phyloP scores from a whole-genome alignment of 352 stramenopile genomes.

The Phytophthora tentaculata region DNA sequence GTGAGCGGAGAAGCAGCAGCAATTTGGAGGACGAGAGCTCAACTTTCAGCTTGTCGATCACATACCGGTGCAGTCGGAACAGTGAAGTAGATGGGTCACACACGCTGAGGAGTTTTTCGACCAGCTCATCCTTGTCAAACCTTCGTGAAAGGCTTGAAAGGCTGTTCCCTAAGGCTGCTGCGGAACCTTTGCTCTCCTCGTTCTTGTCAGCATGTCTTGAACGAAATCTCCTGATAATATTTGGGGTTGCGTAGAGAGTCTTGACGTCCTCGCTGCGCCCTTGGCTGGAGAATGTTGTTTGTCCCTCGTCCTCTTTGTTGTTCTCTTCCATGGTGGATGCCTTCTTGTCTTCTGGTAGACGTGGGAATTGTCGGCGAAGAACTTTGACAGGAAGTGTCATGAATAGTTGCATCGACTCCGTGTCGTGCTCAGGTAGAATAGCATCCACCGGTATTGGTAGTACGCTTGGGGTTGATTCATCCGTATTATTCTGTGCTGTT shows the following conservation, averaged over 20 bases:
- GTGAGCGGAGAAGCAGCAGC: conserved; percentile 46
- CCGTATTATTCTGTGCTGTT: conserved; percentile 30
- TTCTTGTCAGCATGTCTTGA: neutral
- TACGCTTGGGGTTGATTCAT: conserved; percentile 22
- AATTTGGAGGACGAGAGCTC: conserved; percentile 49
- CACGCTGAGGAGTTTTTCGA: conserved; percentile 36
- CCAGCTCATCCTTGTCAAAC: conserved; percentile 44
- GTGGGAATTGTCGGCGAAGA: conserved; percentile 59
- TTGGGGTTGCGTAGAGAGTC: neutral
- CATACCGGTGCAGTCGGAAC: conserved; percentile 63
- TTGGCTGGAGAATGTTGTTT: neutral
- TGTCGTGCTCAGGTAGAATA: conserved; percentile 63
- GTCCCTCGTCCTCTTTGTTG: conserved; percentile 6
- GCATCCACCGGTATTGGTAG: conserved; percentile 64
- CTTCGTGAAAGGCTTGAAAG: conserved; percentile 8
- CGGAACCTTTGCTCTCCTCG: neutral
- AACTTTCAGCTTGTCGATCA: conserved; percentile 53
- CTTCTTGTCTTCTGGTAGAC: conserved; percentile 30
- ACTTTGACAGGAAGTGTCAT: conserved; percentile 47
- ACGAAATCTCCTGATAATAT: conserved; percentile 8
- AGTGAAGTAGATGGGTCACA: conserved; percentile 69
- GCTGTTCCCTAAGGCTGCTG: too few species aligned
- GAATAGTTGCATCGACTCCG: conserved; percentile 53
- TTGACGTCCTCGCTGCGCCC: neutral
- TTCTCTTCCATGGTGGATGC: neutral